Conservation (phyloP, 495 filamentous ascomycete genomes). For the Penicillium manginii region DNA sequence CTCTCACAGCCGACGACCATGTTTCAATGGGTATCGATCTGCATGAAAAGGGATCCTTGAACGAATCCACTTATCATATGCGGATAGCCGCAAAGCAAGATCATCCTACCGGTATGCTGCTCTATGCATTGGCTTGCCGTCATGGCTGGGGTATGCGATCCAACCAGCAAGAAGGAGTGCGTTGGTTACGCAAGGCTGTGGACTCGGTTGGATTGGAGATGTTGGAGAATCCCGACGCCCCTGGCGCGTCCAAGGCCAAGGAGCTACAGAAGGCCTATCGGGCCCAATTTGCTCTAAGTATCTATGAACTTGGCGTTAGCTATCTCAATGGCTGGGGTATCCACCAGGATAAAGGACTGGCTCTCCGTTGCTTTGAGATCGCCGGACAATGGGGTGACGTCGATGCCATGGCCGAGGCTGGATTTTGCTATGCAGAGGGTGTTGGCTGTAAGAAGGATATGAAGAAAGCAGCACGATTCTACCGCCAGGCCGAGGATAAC, state of each 20-base stretch:
- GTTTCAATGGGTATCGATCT: conserved; percentile 83
- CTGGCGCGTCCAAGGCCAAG: conserved; percentile 63
- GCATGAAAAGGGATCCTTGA: conserved; percentile 82
- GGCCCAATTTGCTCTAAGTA: conserved; percentile 90
- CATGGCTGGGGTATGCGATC: conserved; percentile 98
- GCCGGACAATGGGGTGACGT: conserved; percentile 96
- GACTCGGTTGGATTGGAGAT: conserved; percentile 83
- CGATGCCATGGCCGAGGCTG: conserved; percentile 86
- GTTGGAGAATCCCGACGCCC: conserved; percentile 71
- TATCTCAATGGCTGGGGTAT: conserved; percentile 99
- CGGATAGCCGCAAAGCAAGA: conserved; percentile 84
- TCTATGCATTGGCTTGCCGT: conserved; percentile 94
- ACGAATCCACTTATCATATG: conserved; percentile 94
- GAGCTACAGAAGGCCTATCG: conserved; percentile 76
- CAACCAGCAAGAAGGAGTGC: conserved; percentile 84
- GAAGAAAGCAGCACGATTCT: conserved; percentile 90
- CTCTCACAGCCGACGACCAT: conserved; percentile 82
- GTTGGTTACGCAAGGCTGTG: conserved; percentile 88
- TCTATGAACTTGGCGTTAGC: conserved; percentile 95
- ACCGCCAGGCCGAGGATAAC: conserved; percentile 86
- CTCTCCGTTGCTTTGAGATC: conserved; percentile 92
- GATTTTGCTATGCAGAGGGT: conserved; percentile 85
- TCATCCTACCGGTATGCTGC: conserved; percentile 89
- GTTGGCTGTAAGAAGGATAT: conserved; percentile 92
- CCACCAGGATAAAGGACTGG: conserved; percentile 85